A percentile compares a stretch with the other conserved stretches of the same genome.
phyloP scores from a whole-genome alignment of 768 basidiomycete genomes.

The Hericium rajendrae region DNA sequence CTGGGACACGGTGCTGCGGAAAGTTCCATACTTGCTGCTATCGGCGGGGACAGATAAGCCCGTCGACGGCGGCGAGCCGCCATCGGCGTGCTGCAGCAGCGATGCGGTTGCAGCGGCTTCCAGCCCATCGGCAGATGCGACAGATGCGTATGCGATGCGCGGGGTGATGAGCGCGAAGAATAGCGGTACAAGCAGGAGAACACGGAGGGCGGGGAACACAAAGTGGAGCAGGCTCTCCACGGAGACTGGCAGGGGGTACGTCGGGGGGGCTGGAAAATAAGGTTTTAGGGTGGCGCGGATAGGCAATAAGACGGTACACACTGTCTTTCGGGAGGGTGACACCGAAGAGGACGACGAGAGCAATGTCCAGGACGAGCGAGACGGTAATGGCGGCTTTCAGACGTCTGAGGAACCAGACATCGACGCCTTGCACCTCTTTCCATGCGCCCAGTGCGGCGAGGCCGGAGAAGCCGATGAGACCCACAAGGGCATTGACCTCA shows the following conservation, averaged over 20 bases:
- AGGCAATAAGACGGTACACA: slow-evolving; percentile 1
- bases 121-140: slow-evolving; percentile 28
- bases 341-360: slow-evolving; percentile 47
- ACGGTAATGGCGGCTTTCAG: slow-evolving; percentile 44
- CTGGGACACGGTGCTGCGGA: slow-evolving; percentile 41
- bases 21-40: slow-evolving; percentile 68
- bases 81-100: slow-evolving; percentile 31
- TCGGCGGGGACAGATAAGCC: slow-evolving; percentile 38
- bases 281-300: neutral
- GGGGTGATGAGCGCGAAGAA: slow-evolving; percentile 55
- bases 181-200: slow-evolving; percentile 51
- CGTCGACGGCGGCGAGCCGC: slow-evolving; percentile 28
- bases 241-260: slow-evolving; percentile 18
- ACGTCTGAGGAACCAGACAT: slow-evolving; percentile 55
- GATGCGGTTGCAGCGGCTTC: slow-evolving; percentile 32
- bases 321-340: slow-evolving; percentile 26
- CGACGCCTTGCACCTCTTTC: slow-evolving; percentile 65
- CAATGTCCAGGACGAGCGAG: slow-evolving; percentile 51
- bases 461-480: slow-evolving; percentile 60
- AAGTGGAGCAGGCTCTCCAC: slow-evolving; percentile 36
- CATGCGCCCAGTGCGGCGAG: slow-evolving; percentile 69
- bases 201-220: slow-evolving; percentile 53
- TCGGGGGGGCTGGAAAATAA: slow-evolving; percentile 2
- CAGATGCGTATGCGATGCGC: slow-evolving; percentile 51
- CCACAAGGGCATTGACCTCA: slow-evolving; percentile 57